Evolutionary conservation across 768 basidiomycete genomes (phyloP).

Genomic region (Psilocybe tampanensis): DNA sequence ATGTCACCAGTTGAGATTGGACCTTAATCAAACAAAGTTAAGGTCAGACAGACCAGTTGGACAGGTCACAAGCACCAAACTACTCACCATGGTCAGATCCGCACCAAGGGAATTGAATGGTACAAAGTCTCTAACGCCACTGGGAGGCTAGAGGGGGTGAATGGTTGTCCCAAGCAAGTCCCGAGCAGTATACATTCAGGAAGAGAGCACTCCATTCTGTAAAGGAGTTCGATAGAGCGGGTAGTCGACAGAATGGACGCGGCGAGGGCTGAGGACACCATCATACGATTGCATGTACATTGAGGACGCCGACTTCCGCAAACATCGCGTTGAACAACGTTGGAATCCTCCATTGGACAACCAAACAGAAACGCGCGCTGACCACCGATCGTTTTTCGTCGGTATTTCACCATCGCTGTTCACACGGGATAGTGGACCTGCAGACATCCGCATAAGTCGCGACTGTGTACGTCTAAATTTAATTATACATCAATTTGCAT

Average conservation of each 20-base stretch:
- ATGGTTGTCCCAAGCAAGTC: background rate
- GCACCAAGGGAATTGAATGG: too few species aligned
- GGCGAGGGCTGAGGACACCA: background rate
- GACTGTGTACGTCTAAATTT: constrained; percentile 1
- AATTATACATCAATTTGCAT: background rate
- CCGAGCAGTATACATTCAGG: background rate
- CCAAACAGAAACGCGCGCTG: too few species aligned
- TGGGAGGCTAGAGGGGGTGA: background rate
- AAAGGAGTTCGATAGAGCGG: background rate
- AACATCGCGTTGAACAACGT: too few species aligned
- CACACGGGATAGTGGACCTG: background rate
- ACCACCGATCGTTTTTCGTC: background rate
- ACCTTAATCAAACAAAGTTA: background rate
- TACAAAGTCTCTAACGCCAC: background rate
- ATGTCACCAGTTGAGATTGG: background rate
- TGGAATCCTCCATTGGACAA: too few species aligned
- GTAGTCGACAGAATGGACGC: background rate
- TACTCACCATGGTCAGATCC: too few species aligned
- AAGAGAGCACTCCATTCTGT: background rate
- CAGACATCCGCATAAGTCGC: background rate
- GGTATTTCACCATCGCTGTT: background rate
- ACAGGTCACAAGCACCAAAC: background rate
- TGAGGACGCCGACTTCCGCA: too few species aligned
- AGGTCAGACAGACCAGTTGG: background rate
- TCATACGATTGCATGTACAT: too few species aligned